These are phyloP conservation scores for Nemania serpens DNA, from an alignment of 2,329 filamentous ascomycete species.

Conservation along the genomic window DNA sequence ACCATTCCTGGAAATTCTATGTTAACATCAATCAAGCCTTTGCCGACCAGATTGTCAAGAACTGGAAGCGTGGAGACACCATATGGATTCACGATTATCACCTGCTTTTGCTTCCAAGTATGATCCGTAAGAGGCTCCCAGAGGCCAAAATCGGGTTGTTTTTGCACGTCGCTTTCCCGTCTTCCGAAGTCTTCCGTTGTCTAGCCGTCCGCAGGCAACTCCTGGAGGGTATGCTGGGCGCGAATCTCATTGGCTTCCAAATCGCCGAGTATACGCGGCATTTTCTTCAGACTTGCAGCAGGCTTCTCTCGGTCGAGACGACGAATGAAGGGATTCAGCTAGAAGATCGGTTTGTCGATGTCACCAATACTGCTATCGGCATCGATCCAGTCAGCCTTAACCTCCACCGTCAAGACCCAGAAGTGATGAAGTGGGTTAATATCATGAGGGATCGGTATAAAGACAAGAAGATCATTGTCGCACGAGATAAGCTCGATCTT, in stretches of 20 bases:
- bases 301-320: constrained; percentile 86
- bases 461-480: constrained; percentile 88
- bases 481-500: constrained; percentile 90
- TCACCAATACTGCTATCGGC: constrained; percentile 83
- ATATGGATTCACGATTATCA: constrained; percentile 98
- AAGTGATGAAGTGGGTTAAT: constrained; percentile 78
- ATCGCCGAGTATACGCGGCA: constrained; percentile 91
- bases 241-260: constrained; percentile 92
- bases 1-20: constrained; percentile 96
- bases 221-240: constrained; percentile 88
- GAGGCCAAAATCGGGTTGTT: constrained; percentile 97
- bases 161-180: constrained; percentile 92
- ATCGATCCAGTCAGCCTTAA: constrained; percentile 82
- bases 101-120: constrained; percentile 81
- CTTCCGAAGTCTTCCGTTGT: constrained; percentile 94
- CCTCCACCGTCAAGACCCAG: constrained; percentile 69
- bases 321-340: constrained; percentile 86
- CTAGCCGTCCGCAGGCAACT: constrained; percentile 84
- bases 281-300: constrained; percentile 94
- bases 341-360: constrained; percentile 91
- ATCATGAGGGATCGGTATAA: constrained; percentile 83
- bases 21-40: constrained; percentile 91
- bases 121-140: constrained; percentile 87
- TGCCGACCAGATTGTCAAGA: constrained; percentile 84
- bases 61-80: constrained; percentile 91